Base-by-base conservation (phyloP, 2,329 filamentous ascomycete species). In the Trichoderma endophyticum region DNA sequence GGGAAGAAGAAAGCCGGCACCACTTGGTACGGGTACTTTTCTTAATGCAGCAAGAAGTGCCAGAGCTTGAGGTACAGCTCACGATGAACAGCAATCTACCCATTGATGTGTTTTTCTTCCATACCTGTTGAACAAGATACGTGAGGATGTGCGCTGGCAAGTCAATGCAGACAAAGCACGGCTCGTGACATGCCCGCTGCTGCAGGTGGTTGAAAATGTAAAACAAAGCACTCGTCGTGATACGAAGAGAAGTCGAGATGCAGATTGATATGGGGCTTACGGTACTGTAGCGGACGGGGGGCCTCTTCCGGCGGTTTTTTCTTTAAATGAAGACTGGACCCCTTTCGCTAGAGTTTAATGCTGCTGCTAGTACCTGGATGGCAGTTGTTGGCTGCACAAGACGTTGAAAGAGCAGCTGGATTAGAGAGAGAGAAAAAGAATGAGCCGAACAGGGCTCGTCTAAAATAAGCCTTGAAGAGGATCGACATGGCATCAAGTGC, bases 161-260 rank as follows among this genome's bases (percentile, higher is more conserved):
- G 39, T 34, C 66, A 61, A 59, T 68, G 54, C 34, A 59, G 61
- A 56, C 32, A 36, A 70, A 72, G 59, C 65, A 72, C 68, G 54
- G 39, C 54, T 63, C 57, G 71, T 59, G 65, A 43, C 59, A 63
- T 64, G 59, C 28, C 64, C 65, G 43, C 63, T 59, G 57, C 48
- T 59, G 24, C 32, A 60, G 60, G 8, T 21, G 48, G 43, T 30
- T 32, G 28, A 36, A 24, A 48, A 61, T 26, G 28, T 30, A 21
- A 32, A 60, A 60, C 28, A 32, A 60, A 18, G 15, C 18, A 60
- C 28, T n/a, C 56, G 28, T 34, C 9, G 57, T 21, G 57, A 60
- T 60, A 60, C 57, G 21, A 60, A 34, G 28, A 60, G 18, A 34
- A 60, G 28, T 59, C 21, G 48, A 34, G 11, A 30, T 28, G 28